A percentile compares a stretch with the other conserved stretches of the same genome.
Evolutionary conservation across 305 asterid genomes (phyloP).

Genomic region (Andrographis paniculata): DNA sequence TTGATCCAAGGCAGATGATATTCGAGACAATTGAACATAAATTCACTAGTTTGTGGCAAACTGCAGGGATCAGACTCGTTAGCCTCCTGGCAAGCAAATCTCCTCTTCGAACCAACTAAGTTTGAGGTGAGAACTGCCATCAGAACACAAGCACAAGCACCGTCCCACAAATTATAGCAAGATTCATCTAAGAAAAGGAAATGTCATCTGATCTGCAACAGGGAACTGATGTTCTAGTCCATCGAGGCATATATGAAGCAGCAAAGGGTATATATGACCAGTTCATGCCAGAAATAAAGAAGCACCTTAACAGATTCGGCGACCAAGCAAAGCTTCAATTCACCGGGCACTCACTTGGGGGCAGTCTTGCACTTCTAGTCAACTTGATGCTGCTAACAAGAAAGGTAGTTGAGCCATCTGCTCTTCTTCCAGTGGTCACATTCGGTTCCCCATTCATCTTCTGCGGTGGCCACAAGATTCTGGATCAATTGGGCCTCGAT

Average conservation of each 20-base stretch:
- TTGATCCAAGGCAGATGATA: not conserved
- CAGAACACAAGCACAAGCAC: not conserved
- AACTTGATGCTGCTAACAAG: constrained; percentile 66
- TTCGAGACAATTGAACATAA: not conserved
- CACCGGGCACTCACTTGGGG: constrained; percentile 86
- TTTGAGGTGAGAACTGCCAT: constrained; percentile 51
- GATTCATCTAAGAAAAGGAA: constrained; percentile 4
- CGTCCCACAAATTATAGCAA: not conserved
- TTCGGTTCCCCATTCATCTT: constrained; percentile 85
- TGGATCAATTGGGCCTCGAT: constrained; percentile 51
- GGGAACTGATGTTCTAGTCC: constrained; percentile 71
- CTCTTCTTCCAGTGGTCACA: constrained; percentile 79
- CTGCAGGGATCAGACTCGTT: constrained; percentile 86
- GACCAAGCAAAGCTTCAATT: constrained; percentile 69
- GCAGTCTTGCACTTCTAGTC: constrained; percentile 82
- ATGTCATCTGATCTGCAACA: constrained; percentile 25
- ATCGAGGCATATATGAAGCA: constrained; percentile 86
- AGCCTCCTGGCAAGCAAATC: constrained; percentile 94
- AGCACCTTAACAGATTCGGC: constrained; percentile 52
- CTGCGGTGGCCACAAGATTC: constrained; percentile 67
- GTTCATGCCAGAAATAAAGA: constrained; percentile 63
- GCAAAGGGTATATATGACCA: constrained; percentile 85
- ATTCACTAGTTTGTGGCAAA: constrained; percentile 13
- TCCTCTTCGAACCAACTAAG: constrained; percentile 72
- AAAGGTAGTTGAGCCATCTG: constrained; percentile 33